Evolutionary conservation across 2,329 filamentous ascomycete species (phyloP).

Genomic region (Paracoccidioides brasiliensis): DNA sequence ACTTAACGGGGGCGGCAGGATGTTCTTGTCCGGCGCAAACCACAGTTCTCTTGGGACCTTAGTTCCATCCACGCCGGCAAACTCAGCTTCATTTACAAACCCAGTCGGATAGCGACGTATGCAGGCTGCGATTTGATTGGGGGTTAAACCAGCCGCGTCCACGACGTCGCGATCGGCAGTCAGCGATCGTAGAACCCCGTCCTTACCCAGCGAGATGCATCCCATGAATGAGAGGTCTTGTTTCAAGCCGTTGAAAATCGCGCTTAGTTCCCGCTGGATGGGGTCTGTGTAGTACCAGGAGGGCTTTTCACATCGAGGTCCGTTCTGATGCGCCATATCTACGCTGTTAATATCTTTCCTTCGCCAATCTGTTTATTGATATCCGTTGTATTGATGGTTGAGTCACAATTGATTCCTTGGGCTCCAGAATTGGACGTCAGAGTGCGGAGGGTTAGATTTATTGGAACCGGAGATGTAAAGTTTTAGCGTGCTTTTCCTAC

Average conservation of each 20-base stretch:
- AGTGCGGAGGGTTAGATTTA: too few species aligned
- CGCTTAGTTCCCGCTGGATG: background rate
- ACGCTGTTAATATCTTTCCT: background rate
- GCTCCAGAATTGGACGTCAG: too few species aligned
- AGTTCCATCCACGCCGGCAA: background rate
- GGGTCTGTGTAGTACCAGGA: background rate
- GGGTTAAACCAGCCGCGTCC: background rate
- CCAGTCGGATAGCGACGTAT: background rate
- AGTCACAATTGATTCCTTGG: too few species aligned
- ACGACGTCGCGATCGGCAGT: background rate
- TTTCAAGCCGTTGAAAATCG: background rate
- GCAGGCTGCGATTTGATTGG: background rate
- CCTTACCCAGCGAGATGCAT: background rate
- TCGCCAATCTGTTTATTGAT: background rate
- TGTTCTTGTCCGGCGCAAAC: background rate
- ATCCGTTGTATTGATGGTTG: background rate
- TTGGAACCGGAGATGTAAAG: too few species aligned
- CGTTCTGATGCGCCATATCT: background rate
- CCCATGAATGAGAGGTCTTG: background rate
- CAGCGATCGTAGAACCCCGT: background rate
- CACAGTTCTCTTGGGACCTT: background rate
- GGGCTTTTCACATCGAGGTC: background rate
- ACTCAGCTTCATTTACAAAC: background rate
- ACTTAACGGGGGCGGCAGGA: background rate
- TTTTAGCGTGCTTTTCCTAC: too few species aligned